phyloP scores from a whole-genome alignment of 176 grass and related monocot genomes.

The Tuctoria greenei region DNA sequence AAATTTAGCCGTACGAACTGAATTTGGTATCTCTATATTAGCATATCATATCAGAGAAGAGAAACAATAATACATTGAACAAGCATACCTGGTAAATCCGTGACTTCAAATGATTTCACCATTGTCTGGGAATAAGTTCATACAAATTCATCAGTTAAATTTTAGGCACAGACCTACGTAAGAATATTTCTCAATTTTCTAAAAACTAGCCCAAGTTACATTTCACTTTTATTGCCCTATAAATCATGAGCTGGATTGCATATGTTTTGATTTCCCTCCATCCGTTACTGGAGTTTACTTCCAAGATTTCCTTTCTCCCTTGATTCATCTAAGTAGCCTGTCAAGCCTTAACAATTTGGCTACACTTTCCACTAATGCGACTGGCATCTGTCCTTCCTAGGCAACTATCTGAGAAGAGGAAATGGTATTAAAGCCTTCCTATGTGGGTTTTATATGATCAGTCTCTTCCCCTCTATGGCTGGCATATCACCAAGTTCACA shows the following conservation, averaged over 20 bases:
- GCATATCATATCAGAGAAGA: conserved; percentile 6
- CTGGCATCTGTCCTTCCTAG: neutral
- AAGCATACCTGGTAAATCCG: conserved; percentile 68
- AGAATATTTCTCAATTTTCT: neutral
- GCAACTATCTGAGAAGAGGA: neutral
- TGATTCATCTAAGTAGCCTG: neutral
- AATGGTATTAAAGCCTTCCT: conserved; percentile 18
- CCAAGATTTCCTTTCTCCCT: neutral
- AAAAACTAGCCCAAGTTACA: neutral
- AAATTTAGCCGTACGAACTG: conserved; percentile 90
- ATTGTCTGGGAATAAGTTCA: conserved; percentile 62
- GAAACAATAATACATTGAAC: neutral
- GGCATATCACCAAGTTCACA: conserved; percentile 8
- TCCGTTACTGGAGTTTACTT: conserved; percentile 4
- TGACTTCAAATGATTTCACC: conserved; percentile 96
- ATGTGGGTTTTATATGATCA: conserved; percentile 10
- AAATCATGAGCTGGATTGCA: neutral
- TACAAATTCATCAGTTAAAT: conserved; percentile 20
- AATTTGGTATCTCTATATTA: conserved; percentile 25
- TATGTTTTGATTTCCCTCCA: neutral
- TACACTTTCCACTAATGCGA: conserved; percentile 2
- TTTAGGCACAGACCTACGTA: neutral
- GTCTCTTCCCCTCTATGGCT: neutral
- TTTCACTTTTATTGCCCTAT: neutral
- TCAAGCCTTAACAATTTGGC: neutral